These are phyloP conservation scores for Tolypocladium tropicale DNA, from an alignment of 2,329 filamentous ascomycete genomes.

Conservation along the genomic window DNA sequence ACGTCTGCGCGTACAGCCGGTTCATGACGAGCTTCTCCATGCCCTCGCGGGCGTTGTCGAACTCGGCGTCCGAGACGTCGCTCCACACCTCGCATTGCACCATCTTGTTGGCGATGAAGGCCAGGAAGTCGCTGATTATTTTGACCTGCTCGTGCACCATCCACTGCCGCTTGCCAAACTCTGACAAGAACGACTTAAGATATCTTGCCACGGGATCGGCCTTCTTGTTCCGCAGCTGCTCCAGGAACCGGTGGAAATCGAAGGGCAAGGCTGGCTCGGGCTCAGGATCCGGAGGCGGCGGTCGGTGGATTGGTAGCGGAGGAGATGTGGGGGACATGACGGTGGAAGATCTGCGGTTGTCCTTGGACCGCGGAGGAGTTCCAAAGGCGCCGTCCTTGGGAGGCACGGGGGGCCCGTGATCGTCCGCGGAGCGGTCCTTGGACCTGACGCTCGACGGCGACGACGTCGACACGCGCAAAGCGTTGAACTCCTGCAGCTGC, in stretches of 20 bases:
- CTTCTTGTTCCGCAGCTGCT: conserved; percentile 90
- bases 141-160: conserved; percentile 99
- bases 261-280: conserved; percentile 83
- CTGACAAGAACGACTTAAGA: conserved; percentile 82
- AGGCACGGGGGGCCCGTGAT: conserved; percentile 46
- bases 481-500: conserved; percentile 37
- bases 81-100: conserved; percentile 93
- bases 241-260: conserved; percentile 93
- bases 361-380: conserved; percentile 24
- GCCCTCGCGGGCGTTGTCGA: conserved; percentile 94
- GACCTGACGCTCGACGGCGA: conserved; percentile 27
- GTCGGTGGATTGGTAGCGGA: conserved; percentile 42
- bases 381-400: conserved; percentile 46
- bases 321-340: conserved; percentile 33
- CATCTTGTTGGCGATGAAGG: conserved; percentile 98
- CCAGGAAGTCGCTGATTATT: conserved; percentile 91
- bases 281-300: conserved; percentile 61
- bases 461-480: conserved; percentile 27
- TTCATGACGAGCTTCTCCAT: conserved; percentile 99
- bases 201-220: conserved; percentile 97
- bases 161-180: conserved; percentile 97
- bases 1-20: conserved; percentile 86
- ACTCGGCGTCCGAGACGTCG: conserved; percentile 90
- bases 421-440: conserved; percentile 28
- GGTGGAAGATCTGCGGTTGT: conserved; percentile 21